A percentile compares a stretch with the other conserved stretches of the same genome.
Conservation (phyloP, 202 grass and related monocot genomes). For the Zizania palustris region DNA sequence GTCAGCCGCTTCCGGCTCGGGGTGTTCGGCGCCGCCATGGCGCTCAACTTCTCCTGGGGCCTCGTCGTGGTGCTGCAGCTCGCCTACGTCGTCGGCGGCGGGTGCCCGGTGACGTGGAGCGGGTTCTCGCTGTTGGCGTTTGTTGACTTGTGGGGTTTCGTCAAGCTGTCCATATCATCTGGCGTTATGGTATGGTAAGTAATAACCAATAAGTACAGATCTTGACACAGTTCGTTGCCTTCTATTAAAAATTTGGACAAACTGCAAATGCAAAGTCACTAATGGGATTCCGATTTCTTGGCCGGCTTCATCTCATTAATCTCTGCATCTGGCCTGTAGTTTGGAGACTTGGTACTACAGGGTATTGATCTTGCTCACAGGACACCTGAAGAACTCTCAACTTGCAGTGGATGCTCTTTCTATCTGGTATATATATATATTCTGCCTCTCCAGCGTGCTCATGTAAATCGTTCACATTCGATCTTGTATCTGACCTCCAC, state of each 20-base stretch:
- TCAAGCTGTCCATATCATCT: constrained; percentile 56
- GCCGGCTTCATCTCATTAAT: background rate
- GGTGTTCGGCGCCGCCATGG: constrained; percentile 34
- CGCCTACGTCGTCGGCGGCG: constrained; percentile 46
- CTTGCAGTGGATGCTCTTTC: constrained; percentile 67
- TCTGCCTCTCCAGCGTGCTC: background rate
- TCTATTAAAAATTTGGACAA: background rate
- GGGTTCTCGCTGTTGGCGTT: constrained; percentile 65
- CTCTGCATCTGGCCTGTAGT: constrained; percentile 25
- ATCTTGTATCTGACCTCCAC: background rate
- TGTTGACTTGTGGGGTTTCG: constrained; percentile 56
- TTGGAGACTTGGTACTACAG: constrained; percentile 81
- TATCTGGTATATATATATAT: constrained; percentile 69
- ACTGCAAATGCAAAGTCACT: background rate
- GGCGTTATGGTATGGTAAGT: constrained; percentile 72
- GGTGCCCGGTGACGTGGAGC: constrained; percentile 62
- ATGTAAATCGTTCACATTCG: background rate
- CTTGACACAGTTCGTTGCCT: too few relatives aligned
- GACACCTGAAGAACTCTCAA: constrained; percentile 55
- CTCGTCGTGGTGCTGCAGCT: constrained; percentile 31
- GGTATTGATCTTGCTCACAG: constrained; percentile 65
- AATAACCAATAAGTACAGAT: too few relatives aligned
- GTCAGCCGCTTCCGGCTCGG: constrained; percentile 48
- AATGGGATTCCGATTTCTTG: too few relatives aligned
- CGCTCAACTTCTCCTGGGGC: constrained; percentile 45